A percentile compares a stretch with the other conserved stretches of the same genome.
phyloP scores from a whole-genome alignment of 805 yeast species.

The Kodamaea kakaduensis region DNA sequence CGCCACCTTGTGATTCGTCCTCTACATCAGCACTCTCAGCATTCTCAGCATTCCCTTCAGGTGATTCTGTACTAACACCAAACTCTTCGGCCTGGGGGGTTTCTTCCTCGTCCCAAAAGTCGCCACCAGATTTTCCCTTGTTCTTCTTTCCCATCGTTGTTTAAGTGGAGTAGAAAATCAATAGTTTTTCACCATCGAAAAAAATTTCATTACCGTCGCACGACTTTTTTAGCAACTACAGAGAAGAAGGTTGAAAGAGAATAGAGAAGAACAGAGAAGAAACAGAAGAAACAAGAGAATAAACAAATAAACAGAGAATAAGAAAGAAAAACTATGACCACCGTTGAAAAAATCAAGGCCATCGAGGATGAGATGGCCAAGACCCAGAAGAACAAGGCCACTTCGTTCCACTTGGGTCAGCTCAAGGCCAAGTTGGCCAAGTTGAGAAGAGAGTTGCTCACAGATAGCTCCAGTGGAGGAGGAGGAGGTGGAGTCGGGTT shows the following conservation, averaged over 20 bases:
- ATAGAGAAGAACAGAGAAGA: no score
- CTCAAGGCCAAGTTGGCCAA: slow-evolving; percentile 95
- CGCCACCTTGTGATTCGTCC: slow-evolving; percentile 25
- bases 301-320: slow-evolving; percentile 2
- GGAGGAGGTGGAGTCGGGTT: slow-evolving; percentile 94
- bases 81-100: slow-evolving; percentile 35
- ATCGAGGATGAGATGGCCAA: slow-evolving; percentile 97
- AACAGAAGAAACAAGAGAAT: background rate
- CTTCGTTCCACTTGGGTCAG: slow-evolving; percentile 96
- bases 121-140: slow-evolving; percentile 57
- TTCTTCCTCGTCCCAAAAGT: slow-evolving; percentile 80
- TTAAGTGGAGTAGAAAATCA: background rate
- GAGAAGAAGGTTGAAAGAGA: no score
- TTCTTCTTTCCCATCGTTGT: slow-evolving; percentile 53
- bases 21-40: slow-evolving; percentile 22
- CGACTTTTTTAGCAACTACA: no score
- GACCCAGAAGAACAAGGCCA: slow-evolving; percentile 97
- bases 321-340: slow-evolving; percentile 29
- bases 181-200: background rate
- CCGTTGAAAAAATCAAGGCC: slow-evolving; percentile 65
- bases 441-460: slow-evolving; percentile 82
- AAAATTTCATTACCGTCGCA: slow-evolving; percentile 5
- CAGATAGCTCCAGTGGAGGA: slow-evolving; percentile 61
- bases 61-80: slow-evolving; percentile 26
- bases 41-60: slow-evolving; percentile 23